Evolutionary conservation across 2,329 filamentous ascomycete species (phyloP), one percentile per base, ranked within the genome.

Genomic region (Penicillium frequentans): DNA sequence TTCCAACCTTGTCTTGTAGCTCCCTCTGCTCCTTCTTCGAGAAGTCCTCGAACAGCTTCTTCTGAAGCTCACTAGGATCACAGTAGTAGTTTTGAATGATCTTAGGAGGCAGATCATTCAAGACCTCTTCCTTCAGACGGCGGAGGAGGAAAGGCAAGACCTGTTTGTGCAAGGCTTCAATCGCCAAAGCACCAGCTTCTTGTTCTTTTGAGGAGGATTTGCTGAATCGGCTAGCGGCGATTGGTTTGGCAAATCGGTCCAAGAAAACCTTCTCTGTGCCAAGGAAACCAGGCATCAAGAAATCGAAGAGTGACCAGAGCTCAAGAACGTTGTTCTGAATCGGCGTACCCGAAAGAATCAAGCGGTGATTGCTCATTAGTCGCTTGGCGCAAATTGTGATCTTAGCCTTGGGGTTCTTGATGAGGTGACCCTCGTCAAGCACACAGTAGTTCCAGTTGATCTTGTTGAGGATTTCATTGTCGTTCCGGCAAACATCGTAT

Each of bases 1-100:
- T 87, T 14, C 89, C 88, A 13, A 93, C 91, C 70, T 96, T 91
- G 29, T 91, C 86, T 44, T 90, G 86, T 33, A 99, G 84, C 61
- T 91, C 90, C 75, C 92, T 96, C 69, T 91, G 88, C 73, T 99
- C 93, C 65, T 92, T 96, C 82, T 90, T 96, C 23, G 88, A 90
- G 73, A 99, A 99, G 71, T 98, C 93, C 45, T 98, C 95, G 68
- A 99, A 99, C 0, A 99, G 84, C 73, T 91, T 96, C 79, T 89
- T 90, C 74, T 99, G 95, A 51, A 99, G 80, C 55, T 99, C 95
- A 68, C 91, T 96, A 19, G 96, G 87, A 70, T 99, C 95, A 74
- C 95, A 99, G 78, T 99, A 99, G 79, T 99, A 99, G 75, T 99
- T 99, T 73, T 99, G 95, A 51, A 99, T 80, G 68, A 99, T 99